A percentile compares a stretch with the other conserved stretches of the same genome.
phyloP scores from a whole-genome alignment of 2,329 filamentous ascomycete species.

The Aspergillaceae sp. region DNA sequence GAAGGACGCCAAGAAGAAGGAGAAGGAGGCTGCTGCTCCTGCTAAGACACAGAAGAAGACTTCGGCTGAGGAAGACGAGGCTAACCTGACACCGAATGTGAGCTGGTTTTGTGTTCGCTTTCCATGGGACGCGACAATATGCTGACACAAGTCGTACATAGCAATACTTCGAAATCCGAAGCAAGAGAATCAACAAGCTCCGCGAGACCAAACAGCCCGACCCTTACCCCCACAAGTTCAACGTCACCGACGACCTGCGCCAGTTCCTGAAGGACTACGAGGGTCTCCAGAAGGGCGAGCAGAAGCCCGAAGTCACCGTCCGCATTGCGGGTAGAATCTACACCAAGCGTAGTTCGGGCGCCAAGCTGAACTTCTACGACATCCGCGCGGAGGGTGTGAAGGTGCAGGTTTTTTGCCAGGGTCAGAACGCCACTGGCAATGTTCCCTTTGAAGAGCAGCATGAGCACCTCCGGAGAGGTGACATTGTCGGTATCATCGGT shows the following conservation, averaged over 20 bases:
- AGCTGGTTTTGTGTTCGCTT: slow-evolving; percentile 22
- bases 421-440: slow-evolving; percentile 63
- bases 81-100: slow-evolving; percentile 66
- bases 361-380: slow-evolving; percentile 89
- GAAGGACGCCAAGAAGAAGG: slow-evolving; percentile 78
- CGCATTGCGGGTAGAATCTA: slow-evolving; percentile 80
- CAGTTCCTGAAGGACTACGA: slow-evolving; percentile 72
- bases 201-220: slow-evolving; percentile 65
- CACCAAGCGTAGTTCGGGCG: slow-evolving; percentile 70
- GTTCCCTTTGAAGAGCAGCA: slow-evolving; percentile 79
- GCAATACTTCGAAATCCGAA: slow-evolving; percentile 97
- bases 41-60: slow-evolving; percentile 54
- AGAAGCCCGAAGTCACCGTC: slow-evolving; percentile 64
- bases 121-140: neutral
- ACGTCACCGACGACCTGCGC: slow-evolving; percentile 71
- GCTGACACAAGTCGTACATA: slow-evolving; percentile 22
- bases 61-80: slow-evolving; percentile 56
- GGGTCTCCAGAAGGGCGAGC: slow-evolving; percentile 76
- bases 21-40: slow-evolving; percentile 65
- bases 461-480: slow-evolving; percentile 77
- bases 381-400: slow-evolving; percentile 65
- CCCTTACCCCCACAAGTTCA: slow-evolving; percentile 91
- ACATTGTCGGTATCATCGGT: slow-evolving; percentile 82
- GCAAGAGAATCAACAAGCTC: slow-evolving; percentile 68
- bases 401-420: slow-evolving; percentile 87